Evolutionary conservation across 1,139 yeast genomes (phyloP).

Genomic region (Pichia norvegensis): DNA sequence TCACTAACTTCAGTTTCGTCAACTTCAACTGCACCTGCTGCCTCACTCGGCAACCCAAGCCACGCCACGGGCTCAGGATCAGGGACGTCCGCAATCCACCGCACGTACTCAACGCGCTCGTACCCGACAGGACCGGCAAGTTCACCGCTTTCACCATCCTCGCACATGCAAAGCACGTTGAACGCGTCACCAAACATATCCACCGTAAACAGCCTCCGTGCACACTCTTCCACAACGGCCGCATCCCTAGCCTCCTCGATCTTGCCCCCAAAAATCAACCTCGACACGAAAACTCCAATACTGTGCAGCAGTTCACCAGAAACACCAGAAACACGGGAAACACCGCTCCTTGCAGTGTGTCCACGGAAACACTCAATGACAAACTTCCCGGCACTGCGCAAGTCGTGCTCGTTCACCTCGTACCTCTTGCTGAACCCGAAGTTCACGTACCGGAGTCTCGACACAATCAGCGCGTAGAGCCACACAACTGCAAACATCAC

Average conservation of each 20-base stretch:
- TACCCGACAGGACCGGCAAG: constrained; percentile 45
- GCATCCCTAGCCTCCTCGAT: constrained; percentile 44
- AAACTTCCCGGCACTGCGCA: constrained; percentile 42
- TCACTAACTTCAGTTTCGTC: not conserved
- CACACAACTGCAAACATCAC: constrained; percentile 54
- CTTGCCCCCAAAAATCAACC: constrained; percentile 65
- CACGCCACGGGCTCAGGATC: constrained; percentile 54
- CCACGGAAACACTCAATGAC: constrained; percentile 29
- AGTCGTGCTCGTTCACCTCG: constrained; percentile 72
- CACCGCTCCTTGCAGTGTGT: constrained; percentile 30
- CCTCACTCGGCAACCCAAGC: constrained; percentile 48
- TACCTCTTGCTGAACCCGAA: constrained; percentile 53
- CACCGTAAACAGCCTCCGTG: constrained; percentile 28
- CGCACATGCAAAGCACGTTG: constrained; percentile 31
- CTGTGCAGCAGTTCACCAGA: constrained; percentile 43
- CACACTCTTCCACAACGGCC: constrained; percentile 25
- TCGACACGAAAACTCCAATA: constrained; percentile 24
- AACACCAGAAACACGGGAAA: constrained; percentile 37
- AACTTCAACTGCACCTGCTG: constrained; percentile 1
- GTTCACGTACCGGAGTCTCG: constrained; percentile 53
- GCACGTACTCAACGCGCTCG: constrained; percentile 11
- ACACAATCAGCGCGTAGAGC: constrained; percentile 60
- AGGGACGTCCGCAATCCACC: constrained; percentile 54
- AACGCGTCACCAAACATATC: constrained; percentile 33
- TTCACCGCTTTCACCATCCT: too few relatives aligned